These are phyloP conservation scores for Coniferiporia weirii DNA, from an alignment of 1,284 basidiomycete genomes.

Conservation along the genomic window DNA sequence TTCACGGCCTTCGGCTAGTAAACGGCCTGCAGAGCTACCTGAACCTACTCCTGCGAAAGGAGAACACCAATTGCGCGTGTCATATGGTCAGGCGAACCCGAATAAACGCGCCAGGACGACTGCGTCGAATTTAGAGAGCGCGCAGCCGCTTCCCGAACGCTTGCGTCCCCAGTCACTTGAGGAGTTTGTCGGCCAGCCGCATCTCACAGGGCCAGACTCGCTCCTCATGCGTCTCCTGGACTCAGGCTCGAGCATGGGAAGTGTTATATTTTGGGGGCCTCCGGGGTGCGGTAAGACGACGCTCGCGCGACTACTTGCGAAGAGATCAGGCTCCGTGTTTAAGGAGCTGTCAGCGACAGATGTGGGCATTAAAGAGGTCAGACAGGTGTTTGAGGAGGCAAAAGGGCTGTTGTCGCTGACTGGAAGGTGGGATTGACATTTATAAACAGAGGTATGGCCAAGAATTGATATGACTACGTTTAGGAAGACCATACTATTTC, in stretches of 20 bases:
- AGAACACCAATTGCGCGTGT: not conserved
- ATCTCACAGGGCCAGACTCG: conserved; percentile 49
- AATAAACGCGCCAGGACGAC: conserved; percentile 27
- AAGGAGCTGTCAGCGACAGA: conserved; percentile 75
- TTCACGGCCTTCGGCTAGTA: not conserved
- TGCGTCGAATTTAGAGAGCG: conserved; percentile 27
- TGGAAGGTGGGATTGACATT: conserved; percentile 44
- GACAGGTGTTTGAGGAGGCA: conserved; percentile 77
- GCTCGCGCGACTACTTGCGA: conserved; percentile 66
- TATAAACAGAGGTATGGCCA: not conserved
- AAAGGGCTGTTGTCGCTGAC: conserved; percentile 64
- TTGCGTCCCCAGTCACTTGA: conserved; percentile 55
- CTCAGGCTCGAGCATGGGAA: conserved; percentile 37
- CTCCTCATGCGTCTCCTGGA: conserved; percentile 49
- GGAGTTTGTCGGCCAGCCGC: conserved; percentile 66
- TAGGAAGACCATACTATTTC: conserved; percentile 68
- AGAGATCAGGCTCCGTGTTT: conserved; percentile 54
- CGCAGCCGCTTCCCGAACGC: conserved; percentile 55
- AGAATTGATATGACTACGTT: conserved; percentile 8
- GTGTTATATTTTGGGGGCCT: conserved; percentile 71
- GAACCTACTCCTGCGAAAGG: conserved; percentile 18
- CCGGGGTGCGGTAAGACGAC: conserved; percentile 82
- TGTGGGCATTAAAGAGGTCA: conserved; percentile 75
- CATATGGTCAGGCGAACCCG: conserved; percentile 16
- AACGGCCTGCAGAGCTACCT: conserved; percentile 3